Evolutionary conservation across 1,139 yeast species (phyloP).

Genomic region (Hansenula lynferdii): DNA sequence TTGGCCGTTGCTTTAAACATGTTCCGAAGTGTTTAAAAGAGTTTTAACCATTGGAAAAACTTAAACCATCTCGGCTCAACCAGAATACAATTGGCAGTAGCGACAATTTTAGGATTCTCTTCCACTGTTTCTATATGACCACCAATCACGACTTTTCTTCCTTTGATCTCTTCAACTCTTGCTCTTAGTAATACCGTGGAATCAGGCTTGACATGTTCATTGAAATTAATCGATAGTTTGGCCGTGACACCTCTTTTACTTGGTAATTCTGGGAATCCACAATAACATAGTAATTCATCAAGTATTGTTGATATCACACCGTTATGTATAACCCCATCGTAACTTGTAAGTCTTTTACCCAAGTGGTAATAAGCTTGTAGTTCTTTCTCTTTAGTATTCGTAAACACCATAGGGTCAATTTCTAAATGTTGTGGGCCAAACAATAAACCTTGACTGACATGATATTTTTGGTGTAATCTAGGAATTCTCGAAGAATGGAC

Average conservation of each 20-base stretch:
- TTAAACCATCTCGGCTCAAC: slow-evolving; percentile 83
- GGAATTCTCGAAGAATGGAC: slow-evolving; percentile 48
- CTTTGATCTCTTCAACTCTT: slow-evolving; percentile 59
- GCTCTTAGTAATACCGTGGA: slow-evolving; percentile 67
- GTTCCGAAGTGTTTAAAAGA: too few relatives aligned
- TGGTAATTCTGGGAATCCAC: slow-evolving; percentile 86
- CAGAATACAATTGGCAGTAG: slow-evolving; percentile 55
- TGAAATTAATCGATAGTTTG: slow-evolving; percentile 58
- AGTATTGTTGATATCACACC: slow-evolving; percentile 80
- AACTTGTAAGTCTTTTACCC: slow-evolving; percentile 60
- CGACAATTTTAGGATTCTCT: slow-evolving; percentile 33
- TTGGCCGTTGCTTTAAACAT: too few relatives aligned
- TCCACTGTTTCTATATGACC: slow-evolving; percentile 22
- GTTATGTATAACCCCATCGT: slow-evolving; percentile 71
- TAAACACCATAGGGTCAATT: slow-evolving; percentile 60
- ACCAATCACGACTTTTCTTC: slow-evolving; percentile 49
- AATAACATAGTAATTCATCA: slow-evolving; percentile 82
- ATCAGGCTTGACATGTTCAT: slow-evolving; percentile 60
- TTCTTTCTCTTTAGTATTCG: slow-evolving; percentile 41
- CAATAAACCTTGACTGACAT: slow-evolving; percentile 62
- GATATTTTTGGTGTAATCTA: slow-evolving; percentile 52
- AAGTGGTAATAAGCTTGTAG: slow-evolving; percentile 62
- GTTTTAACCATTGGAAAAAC: slow-evolving; percentile 53
- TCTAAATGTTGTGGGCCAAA: slow-evolving; percentile 59
- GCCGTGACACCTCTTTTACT: slow-evolving; percentile 91